phyloP scores from a whole-genome alignment of 108 stramenopile species.

The Discostella stelligeroides region DNA sequence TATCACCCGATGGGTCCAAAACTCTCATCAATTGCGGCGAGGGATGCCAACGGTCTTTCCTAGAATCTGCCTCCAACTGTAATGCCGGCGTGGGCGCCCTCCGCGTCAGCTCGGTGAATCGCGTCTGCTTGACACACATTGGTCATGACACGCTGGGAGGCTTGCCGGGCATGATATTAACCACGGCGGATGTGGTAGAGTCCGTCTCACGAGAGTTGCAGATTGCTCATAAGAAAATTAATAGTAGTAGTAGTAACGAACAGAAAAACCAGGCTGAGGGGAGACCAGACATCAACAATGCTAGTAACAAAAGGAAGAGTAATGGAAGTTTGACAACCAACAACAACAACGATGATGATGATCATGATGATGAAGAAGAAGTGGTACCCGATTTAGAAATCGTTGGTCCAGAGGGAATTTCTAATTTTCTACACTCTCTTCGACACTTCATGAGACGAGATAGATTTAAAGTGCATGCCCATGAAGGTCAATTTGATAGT shows the following conservation, averaged over 20 bases:
- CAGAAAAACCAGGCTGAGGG: background rate
- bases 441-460: conserved; percentile 85
- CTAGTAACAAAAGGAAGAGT: conserved; percentile 11
- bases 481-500: conserved; percentile 60
- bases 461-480: conserved; percentile 64
- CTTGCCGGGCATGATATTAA: conserved; percentile 83
- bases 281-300: background rate
- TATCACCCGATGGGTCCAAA: conserved; percentile 67
- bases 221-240: conserved; percentile 14
- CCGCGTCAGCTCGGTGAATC: conserved; percentile 64
- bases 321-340: conserved; percentile 23
- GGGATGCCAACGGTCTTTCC: conserved; percentile 85
- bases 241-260: conserved; percentile 10
- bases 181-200: conserved; percentile 70
- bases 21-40: conserved; percentile 84
- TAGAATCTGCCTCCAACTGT: conserved; percentile 56
- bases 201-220: conserved; percentile 23
- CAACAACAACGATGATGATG: too few species aligned
- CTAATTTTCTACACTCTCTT: conserved; percentile 66
- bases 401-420: conserved; percentile 70
- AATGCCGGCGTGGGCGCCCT: conserved; percentile 40
- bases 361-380: conserved; percentile 12
- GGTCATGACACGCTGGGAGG: conserved; percentile 72
- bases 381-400: conserved; percentile 59
- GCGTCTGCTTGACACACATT: conserved; percentile 75